Evolutionary conservation across 176 grass and related monocot species (phyloP), one percentile per base, ranked within the genome.

Genomic region (Panicum miliaceum): DNA sequence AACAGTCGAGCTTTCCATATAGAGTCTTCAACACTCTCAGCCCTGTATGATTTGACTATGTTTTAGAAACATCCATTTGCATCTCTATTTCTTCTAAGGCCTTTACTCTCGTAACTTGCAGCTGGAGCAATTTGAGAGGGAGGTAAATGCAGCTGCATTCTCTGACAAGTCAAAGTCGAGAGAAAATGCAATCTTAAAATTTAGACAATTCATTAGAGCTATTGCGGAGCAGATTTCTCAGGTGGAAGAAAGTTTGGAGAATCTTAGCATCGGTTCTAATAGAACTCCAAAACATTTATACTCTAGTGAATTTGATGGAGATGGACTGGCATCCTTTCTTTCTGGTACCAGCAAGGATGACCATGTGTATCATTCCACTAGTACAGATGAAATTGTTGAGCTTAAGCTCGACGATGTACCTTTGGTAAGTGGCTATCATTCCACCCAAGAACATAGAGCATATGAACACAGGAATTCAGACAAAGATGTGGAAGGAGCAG

Each of bases 111-210:
- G 26, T 84, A n/a, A 80, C 7, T 88, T 66, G 57, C 84, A 97
- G 94, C 76, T 97, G 59, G 94, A 97, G 76, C 91, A 97, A 88
- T 97, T 97, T 84, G 94, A 93, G 50, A 90, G 94, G 62, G 94
- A 90, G 59, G 92, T 97, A 15, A 86, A 92, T 82, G 87, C 88
- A 67, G 94, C 87, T 69, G 68, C 85, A 86, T 84, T 90, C 37
- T 90, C 85, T 78, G 80, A 94, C 57, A 94, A 80, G 56, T 92
- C 89, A 84, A 97, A 84, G 89, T 94, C 94, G 71, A 94, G 94
- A 74, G 86, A 94, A 77, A 94, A 94, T 94, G 87, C 94, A 68
- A 92, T 97, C 47, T 94, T 76, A 26, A 94, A 97, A 80, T 97
- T 97, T 43, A 90, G 88, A 69, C 89, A 97, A 73, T 97, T 97